Evolutionary conservation across 306 rosid species (phyloP), one percentile per base, ranked within the genome.

Genomic region (Fagus sylvatica): DNA sequence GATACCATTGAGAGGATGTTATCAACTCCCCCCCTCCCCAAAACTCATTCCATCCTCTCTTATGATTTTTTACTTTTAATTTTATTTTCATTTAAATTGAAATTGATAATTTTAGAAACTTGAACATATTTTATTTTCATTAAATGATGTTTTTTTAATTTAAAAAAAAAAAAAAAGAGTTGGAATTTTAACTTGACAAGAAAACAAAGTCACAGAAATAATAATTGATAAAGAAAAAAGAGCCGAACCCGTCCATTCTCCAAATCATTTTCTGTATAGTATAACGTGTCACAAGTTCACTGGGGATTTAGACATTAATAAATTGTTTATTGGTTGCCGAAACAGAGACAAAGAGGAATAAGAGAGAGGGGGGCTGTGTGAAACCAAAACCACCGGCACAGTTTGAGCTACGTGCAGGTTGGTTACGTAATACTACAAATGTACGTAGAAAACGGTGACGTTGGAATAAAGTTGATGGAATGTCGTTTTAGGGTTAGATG

Each of bases 401-500:
- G 28, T 0, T 43, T 13, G n/a, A 53, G 59, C 78, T 79, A 77
- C 80, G 86, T 75, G 81, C 71, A 74, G 77, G 88, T 90, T 87
- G 84, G 88, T 85, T 83, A 84, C 80, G 85, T 78, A 89, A 86
- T 90, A 90, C 86, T 43, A 73, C 84, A 73, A 75, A 81, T 85
- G 90, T 91, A 92, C 97, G 97, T 90, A 92, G 97, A 91, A 85
- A 85, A 90, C 75, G 79, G 88, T 16, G 69, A 71, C 53, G 34
- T 19, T 42, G 69, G 73, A 74, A 72, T 43, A 75, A 86, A 82
- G 89, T 80, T 79, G 98, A 90, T 94, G 78, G 80, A 85, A 82
- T 67, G 93, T 92, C 97, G 76, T 81, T 92, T 89, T 92, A 87
- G 90, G 85, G 97, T 90, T 92, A 92, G 89, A 92, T 89, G 94